Conservation (phyloP, 495 filamentous ascomycete genomes). For the Cercophora newfieldiana region DNA sequence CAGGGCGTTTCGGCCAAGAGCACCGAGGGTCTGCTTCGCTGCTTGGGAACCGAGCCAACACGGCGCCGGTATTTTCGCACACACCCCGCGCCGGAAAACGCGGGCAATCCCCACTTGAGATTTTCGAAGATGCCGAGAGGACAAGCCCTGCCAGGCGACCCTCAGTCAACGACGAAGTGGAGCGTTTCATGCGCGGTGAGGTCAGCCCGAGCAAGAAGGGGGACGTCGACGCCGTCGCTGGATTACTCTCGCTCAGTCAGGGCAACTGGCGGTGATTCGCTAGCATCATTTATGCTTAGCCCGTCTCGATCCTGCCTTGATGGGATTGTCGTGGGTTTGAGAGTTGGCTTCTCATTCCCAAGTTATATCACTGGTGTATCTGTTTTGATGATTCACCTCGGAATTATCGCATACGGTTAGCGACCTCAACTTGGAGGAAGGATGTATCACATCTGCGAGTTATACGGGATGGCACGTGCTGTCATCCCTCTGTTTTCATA, state of each 20-base stretch:
- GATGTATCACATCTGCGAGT: too few species aligned
- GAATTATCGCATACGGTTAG: too few species aligned
- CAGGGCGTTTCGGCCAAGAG: slow-evolving; percentile 35
- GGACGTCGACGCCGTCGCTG: slow-evolving; percentile 78
- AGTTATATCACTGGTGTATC: too few species aligned
- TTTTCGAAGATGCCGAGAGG: slow-evolving; percentile 40
- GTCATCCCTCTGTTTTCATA: too few species aligned
- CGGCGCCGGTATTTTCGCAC: slow-evolving; percentile 29
- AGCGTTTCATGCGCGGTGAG: slow-evolving; percentile 65
- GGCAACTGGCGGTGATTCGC: slow-evolving; percentile 51
- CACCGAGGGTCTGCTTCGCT: slow-evolving; percentile 28
- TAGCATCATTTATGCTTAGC: background rate
- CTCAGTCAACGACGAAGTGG: slow-evolving; percentile 53
- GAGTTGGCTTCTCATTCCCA: too few species aligned
- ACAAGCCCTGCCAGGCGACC: background rate
- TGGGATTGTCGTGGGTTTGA: background rate
- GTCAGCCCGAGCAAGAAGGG: slow-evolving; percentile 60
- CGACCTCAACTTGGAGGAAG: too few species aligned
- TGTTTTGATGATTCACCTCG: too few species aligned
- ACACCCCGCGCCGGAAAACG: slow-evolving; percentile 6
- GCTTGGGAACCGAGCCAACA: slow-evolving; percentile 34
- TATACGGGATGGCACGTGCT: too few species aligned
- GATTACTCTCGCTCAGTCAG: slow-evolving; percentile 68
- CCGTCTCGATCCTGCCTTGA: background rate
- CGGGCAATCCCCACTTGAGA: slow-evolving; percentile 28